Evolutionary conservation across 441 rosid genomes (phyloP).

Genomic region (Aleurites moluccanus): DNA sequence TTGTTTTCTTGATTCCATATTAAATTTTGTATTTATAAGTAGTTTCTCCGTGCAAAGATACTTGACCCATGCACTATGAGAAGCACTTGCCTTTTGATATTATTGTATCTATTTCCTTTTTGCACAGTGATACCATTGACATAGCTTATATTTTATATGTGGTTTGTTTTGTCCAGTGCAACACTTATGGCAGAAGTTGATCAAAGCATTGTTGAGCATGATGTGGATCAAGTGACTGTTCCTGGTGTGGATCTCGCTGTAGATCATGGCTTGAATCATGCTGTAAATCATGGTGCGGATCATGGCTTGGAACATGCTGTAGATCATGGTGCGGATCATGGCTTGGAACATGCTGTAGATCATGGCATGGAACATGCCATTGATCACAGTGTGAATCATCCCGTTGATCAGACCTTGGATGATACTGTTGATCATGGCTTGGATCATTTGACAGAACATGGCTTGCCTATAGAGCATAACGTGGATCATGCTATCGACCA

Average conservation of each 20-base stretch:
- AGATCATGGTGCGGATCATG: slow-evolving; percentile 30
- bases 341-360: slow-evolving; percentile 19
- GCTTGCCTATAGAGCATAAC: slow-evolving; percentile 22
- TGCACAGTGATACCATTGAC: neutral
- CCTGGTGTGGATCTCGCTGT: slow-evolving; percentile 30
- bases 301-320: slow-evolving; percentile 36
- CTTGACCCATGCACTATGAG: no score
- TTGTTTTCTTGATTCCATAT: neutral
- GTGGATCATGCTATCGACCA: slow-evolving; percentile 37
- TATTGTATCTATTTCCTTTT: neutral
- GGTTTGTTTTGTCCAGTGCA: slow-evolving; percentile 21
- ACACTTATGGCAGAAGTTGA: slow-evolving; percentile 50
- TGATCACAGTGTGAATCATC: slow-evolving; percentile 35
- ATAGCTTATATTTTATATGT: neutral
- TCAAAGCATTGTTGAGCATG: slow-evolving; percentile 49
- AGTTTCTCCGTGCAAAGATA: no score
- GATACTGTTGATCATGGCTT: slow-evolving; percentile 32
- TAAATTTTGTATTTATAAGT: neutral
- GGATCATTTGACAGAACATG: neutral
- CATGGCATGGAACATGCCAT: slow-evolving; percentile 32
- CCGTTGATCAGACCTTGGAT: slow-evolving; percentile 28
- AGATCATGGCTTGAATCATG: slow-evolving; percentile 22
- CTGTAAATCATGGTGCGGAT: slow-evolving; percentile 19
- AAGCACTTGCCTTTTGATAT: neutral
- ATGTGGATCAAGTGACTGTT: slow-evolving; percentile 38